Evolutionary conservation across 2,329 filamentous ascomycete species (phyloP).

Genomic region (Sclerotinia subarctica): DNA sequence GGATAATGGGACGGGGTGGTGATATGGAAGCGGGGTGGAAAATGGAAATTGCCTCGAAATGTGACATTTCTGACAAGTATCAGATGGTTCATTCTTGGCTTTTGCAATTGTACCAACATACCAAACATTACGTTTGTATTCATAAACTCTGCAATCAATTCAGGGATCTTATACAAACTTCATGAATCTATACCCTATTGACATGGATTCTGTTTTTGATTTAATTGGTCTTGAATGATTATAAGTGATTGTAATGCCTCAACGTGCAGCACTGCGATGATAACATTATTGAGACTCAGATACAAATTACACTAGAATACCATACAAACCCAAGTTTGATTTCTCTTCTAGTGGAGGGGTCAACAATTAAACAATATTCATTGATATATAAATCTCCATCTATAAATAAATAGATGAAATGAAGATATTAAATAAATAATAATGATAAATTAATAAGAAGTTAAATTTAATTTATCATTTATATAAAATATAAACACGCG

Average conservation of each 20-base stretch:
- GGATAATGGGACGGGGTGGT: not conserved
- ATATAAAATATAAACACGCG: no score
- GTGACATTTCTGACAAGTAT: constrained; percentile 12
- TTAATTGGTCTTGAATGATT: not conserved
- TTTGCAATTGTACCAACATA: constrained; percentile 20
- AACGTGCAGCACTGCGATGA: not conserved
- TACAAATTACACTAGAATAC: no score
- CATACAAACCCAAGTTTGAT: no score
- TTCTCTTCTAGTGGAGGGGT: no score
- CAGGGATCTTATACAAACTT: constrained; percentile 10
- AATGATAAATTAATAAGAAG: no score
- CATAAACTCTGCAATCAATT: constrained; percentile 13
- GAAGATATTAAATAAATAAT: no score
- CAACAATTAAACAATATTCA: no score
- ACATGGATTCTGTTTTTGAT: not conserved
- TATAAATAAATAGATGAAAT: no score
- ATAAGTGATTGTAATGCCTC: not conserved
- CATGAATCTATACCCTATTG: constrained; percentile 15
- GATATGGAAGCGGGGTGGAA: not conserved
- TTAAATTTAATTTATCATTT: no score
- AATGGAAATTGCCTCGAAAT: not conserved
- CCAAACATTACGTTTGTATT: constrained; percentile 14
- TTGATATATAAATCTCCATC: no score
- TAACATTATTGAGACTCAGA: no score
- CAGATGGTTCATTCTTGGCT: constrained; percentile 3